Evolutionary conservation across 495 filamentous ascomycete species (phyloP), one percentile per base, ranked within the genome.

Genomic region (Penicillium arizonense): DNA sequence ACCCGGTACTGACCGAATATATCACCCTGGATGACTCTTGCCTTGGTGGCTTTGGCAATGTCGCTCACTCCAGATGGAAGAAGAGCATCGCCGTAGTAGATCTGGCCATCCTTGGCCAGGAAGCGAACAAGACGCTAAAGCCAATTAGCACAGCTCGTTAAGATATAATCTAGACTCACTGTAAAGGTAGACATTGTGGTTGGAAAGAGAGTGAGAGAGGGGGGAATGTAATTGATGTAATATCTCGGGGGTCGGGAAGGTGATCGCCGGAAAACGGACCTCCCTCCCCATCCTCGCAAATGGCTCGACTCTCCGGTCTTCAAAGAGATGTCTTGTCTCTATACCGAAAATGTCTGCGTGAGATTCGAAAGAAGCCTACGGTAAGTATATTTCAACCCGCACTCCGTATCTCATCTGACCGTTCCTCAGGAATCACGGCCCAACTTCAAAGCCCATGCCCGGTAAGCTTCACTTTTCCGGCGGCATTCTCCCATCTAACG

Each of bases 251-350:
- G 66, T 57, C 62, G 65, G 58, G 48, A 68, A 62, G 24, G 23
- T 26, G 11, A 13, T 8, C 34, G n/a, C 32, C 47, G 61, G 61
- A 44, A 62, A 67, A 62, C 63, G 62, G 56, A 59, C 42, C 38
- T 50, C 14, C 30, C 16, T 26, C 16, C 39, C 13, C 28, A 38
- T 11, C 20, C 32, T 37, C 26, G 50, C 16, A 21, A 32, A 69
- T 76, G 72, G 69, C 71, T 18, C 65, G 84, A 62, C 78, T 89
- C 16, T 95, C 93, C 8, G 95, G 95, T 33, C 77, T 97, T n/a
- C 95, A 98, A 62, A 86, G 83, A 64, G 88, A 95, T 49, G 92
- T 98, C 7, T 69, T 97, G 36, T 77, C 83, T 33, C 82, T 98
- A 9, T 98, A 97, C 61, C 85, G 91, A 41, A 81, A 83, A 59